phyloP scores from a whole-genome alignment of 2,329 filamentous ascomycete species.

The Aciculosporium take region DNA sequence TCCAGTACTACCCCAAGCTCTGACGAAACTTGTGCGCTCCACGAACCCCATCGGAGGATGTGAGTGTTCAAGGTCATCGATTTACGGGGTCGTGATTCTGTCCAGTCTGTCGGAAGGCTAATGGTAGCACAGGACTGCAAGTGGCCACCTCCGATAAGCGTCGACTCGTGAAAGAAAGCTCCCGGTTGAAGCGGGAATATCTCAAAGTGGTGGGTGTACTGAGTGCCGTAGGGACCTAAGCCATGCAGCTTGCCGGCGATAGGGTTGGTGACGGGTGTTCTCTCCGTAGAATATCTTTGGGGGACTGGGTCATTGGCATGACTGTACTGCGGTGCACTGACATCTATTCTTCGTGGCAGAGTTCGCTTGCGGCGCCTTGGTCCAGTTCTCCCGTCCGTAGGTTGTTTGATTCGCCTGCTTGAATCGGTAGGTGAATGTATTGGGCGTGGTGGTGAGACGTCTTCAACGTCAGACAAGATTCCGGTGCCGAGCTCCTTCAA shows the following conservation, averaged over 20 bases:
- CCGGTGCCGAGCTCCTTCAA: not conserved
- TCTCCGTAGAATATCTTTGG: constrained; percentile 2
- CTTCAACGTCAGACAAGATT: not conserved
- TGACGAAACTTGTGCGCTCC: constrained; percentile 45
- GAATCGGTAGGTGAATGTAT: not conserved
- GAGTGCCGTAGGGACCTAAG: constrained; percentile 44
- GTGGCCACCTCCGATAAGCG: constrained; percentile 40
- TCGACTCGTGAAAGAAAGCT: constrained; percentile 45
- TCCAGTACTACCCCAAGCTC: constrained; percentile 49
- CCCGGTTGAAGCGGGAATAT: constrained; percentile 41
- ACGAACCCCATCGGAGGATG: constrained; percentile 37
- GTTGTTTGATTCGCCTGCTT: not conserved
- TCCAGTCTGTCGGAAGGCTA: constrained; percentile 9
- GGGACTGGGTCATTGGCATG: constrained; percentile 39
- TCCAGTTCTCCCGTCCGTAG: not conserved
- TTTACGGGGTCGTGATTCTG: constrained; percentile 17
- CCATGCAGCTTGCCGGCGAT: constrained; percentile 28
- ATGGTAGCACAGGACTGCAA: constrained; percentile 18
- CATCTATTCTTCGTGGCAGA: constrained; percentile 31
- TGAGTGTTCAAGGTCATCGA: constrained; percentile 35
- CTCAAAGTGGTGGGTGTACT: constrained; percentile 49
- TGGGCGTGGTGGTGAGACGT: not conserved
- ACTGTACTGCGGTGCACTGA: constrained; percentile 36
- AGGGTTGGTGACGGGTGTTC: constrained; percentile 6
- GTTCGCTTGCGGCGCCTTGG: constrained; percentile 29